A percentile compares a stretch with the other conserved stretches of the same genome.
These are phyloP conservation scores for Cladophialophora psammophila DNA, from an alignment of 2,329 filamentous ascomycete species.

Conservation along the genomic window DNA sequence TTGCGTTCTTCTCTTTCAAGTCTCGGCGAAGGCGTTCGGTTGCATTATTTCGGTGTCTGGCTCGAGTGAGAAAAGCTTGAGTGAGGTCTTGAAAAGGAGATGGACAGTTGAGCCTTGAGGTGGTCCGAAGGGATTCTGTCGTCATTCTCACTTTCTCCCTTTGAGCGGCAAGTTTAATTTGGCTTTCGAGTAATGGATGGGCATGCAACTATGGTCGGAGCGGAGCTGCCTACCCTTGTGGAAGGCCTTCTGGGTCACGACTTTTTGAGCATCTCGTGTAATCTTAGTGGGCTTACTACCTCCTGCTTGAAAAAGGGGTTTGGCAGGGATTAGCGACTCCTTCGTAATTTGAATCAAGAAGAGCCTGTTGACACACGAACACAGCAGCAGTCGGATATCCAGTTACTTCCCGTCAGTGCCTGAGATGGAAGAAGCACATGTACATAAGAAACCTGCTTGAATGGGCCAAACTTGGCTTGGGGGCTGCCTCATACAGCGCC, in stretches of 20 bases:
- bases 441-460: background rate
- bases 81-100: background rate
- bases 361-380: background rate
- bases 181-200: background rate
- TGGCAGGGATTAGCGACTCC: slow-evolving; percentile 2
- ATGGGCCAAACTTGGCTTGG: background rate
- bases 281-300: slow-evolving; percentile 11
- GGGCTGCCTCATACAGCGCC: background rate
- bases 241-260: background rate
- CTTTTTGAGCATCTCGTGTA: slow-evolving; percentile 12
- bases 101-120: background rate
- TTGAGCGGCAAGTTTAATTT: background rate
- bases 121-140: background rate
- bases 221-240: background rate
- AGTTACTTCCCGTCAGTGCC: too few relatives aligned
- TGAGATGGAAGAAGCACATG: too few relatives aligned
- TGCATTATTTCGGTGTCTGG: background rate
- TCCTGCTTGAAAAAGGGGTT: background rate
- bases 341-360: slow-evolving; percentile 6
- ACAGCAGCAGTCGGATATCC: too few relatives aligned
- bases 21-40: background rate
- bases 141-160: background rate
- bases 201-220: background rate
- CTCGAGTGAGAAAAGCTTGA: background rate
- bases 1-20: background rate